Base-by-base conservation (phyloP, 441 rosid species). In the Populus trichocarpa region DNA sequence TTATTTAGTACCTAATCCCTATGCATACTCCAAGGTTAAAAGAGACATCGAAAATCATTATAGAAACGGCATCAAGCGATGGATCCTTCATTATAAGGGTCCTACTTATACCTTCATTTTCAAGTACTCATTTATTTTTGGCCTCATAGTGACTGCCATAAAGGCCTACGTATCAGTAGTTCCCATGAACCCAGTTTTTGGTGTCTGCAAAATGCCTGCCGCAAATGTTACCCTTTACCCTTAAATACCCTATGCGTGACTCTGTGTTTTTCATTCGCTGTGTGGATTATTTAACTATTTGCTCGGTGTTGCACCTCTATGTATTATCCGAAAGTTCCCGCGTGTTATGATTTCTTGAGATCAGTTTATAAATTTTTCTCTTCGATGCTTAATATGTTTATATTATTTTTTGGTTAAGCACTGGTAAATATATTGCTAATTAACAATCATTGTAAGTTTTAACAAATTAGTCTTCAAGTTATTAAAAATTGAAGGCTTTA, bases 1-100 rank as follows among this genome's bases (percentile, higher is more conserved):
- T 0, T 79, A 80, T 22, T 69, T 86, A 76, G 81, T 78, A 28
- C 75, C 84, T 1, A 72, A 36, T 23, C 33, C 46, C 8, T 2
- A 12, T 0, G 1, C 8, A 0, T 81, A 81, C n/a, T 0, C 0
- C 0, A 3, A 36, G 0, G 70, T 85, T 12, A 65, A 67, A 14
- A 4, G 6, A 4, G 12, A 53, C 0, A 75, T 85, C 8, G 75
- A 81, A 22, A 14, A 30, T 5, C 72, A 79, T 63, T 79, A 63
- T 70, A 38, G 68, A 3, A 46, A 12, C 12, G 36, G 59, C 7
- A 13, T 50, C 59, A 50, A 50, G 59, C 59, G 59, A 50, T 50
- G 59, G n/a, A 14, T 16, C 59, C 59, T 50, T 50, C 59, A 50
- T 14, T 50, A 50, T 50, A 50, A 50, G 20, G 59, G 59, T 50